Base-by-base conservation (phyloP, 2,329 filamentous ascomycete genomes). In the Akanthomyces dipterigenus region DNA sequence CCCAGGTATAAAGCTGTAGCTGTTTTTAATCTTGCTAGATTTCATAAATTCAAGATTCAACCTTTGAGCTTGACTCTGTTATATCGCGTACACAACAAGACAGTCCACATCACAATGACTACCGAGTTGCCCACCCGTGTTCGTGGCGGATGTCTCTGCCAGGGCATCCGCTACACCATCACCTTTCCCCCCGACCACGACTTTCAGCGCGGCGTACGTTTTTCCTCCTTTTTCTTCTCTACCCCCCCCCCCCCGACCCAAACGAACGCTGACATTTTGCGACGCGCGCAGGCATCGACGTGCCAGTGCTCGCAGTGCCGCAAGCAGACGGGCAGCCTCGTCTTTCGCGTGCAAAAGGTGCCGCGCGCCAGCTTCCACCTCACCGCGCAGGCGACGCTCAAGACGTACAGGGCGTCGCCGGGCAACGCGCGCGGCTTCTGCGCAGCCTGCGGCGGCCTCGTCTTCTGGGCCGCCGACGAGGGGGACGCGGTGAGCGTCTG, bases 301-400 rank as follows among this genome's bases (percentile, higher is more conserved):
- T 85, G 81, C 67, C 80, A 84, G 65, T 84, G 82, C 71, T 79
- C 78, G 7, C 81, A 83, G 67, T 83, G 81, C 70, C 80, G 82
- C 67, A 80, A 80, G 61, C 75, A 78, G 63, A 78, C 78, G 8
- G 81, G 80, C 56, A 68, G 76, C 4, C 74, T 84, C 58, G 70
- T 82, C 65, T 73, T 76, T 63, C 70, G 73, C 60, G 69, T 74
- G 54, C 76, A 82, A 66, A 67, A 60, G 5, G 65, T 81, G 0
- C 73, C 74, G 5, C 50, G 66, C 58, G 68, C 63, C 3, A 68
- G 72, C 46, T 68, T 82, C 24, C 65, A 62, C 2, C 80, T 72
- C 67, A 68, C 69, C 3, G 68, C 70, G 28, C 60, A 64, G 16
- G 63, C 70, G 28, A 71, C 73, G 1, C 71, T 79, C 8, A 69